These are phyloP conservation scores for Kondoa malvinella DNA, from an alignment of 768 basidiomycete genomes.

Conservation along the genomic window DNA sequence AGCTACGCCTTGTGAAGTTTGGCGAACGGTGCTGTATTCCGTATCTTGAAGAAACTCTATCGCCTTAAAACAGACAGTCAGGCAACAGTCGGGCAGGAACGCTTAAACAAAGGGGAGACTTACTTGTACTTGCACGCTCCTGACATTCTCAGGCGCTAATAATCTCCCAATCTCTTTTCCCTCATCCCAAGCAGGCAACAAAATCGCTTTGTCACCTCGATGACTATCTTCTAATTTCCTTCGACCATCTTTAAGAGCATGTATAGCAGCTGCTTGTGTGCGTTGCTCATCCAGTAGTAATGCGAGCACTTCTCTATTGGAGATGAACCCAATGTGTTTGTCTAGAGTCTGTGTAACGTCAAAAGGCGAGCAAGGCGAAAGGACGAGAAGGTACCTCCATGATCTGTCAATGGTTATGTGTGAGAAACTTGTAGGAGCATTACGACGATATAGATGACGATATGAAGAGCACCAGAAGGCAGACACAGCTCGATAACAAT, in stretches of 20 bases:
- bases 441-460: background rate
- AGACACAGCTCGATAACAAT: background rate
- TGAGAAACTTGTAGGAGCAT: background rate
- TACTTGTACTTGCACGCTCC: background rate
- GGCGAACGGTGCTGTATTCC: background rate
- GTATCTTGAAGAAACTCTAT: background rate
- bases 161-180: background rate
- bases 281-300: background rate
- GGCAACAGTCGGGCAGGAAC: background rate
- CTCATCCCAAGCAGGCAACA: background rate
- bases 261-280: background rate
- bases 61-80: background rate
- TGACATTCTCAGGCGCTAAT: slow-evolving; percentile 2
- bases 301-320: background rate
- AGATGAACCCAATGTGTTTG: background rate
- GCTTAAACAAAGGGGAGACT: background rate
- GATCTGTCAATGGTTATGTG: background rate
- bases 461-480: too few species aligned
- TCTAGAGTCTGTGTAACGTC: background rate
- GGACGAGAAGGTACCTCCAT: background rate
- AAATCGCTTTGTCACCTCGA: background rate
- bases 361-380: background rate
- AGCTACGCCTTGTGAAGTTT: background rate
- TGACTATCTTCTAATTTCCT: slow-evolving; percentile 3
- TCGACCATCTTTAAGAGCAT: background rate